Base-by-base conservation (phyloP, 148 eudicot genomes). In the Rheum nobile region DNA sequence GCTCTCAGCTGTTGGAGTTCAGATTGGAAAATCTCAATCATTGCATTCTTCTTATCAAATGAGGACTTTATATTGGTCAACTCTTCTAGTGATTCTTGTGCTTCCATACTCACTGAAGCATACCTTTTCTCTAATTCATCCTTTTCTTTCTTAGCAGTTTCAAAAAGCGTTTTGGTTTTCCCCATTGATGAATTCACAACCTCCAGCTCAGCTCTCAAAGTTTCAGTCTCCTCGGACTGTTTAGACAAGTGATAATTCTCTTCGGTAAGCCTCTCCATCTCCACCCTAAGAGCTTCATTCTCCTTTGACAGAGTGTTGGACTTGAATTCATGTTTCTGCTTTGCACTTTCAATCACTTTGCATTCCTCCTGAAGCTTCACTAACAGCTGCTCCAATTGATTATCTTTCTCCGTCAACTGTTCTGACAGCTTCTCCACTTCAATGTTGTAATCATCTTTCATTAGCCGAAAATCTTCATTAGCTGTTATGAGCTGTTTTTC, bases 401-500 rank as follows among this genome's bases (percentile, higher is more conserved):
- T 79, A 65, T 82, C 79, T 73, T 87, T 81, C 79, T 73, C 82
- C 44, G 31, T 74, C 67, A 75, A 80, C 67, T 85, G 83, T 26
- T 72, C 75, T 32, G 79, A 77, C 52, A 84, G 81, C 75, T 84
- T 85, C 77, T 79, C 80, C 72, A 86, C 74, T 80, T 85, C 79
- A 74, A 48, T 63, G 75, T 82, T 80, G 68, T 81, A 77, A 48
- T 74, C 72, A 39, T 83, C 82, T 77, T 84, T 87, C 22, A 79
- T 76, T 72, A 68, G 71, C 50, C 73, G 75, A 71, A 90, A 78
- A 67, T 92, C 92, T 71, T 79, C 84, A 71, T 80, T 73, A 31
- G 88, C 84, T 74, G 87, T 85, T 76, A 76, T 86, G 52, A 94
- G 90, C 69, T 71, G 44, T 72, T 86, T 87, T 80, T 91, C 87